Conservation (phyloP, 2,329 filamentous ascomycete species). For the Trichoderma afroharzianum region DNA sequence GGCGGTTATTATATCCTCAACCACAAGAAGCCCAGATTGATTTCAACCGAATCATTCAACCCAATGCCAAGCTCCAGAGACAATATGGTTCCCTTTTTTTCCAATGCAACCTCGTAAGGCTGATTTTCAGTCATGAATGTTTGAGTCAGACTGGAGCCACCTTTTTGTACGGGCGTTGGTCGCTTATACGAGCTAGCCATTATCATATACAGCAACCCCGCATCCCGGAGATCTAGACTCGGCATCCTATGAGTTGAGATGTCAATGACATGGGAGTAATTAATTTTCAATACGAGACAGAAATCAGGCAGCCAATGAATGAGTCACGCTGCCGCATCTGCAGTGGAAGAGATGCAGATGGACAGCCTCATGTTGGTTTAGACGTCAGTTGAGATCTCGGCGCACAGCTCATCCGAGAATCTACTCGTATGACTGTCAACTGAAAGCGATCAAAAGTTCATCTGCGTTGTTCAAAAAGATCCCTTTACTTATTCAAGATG, state of each 20-base stretch:
- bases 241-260: neutral
- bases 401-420: neutral
- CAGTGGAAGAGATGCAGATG: neutral
- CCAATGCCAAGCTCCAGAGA: neutral
- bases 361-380: neutral
- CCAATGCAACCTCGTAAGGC: neutral
- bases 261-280: neutral
- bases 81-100: neutral
- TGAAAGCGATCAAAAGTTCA: no score
- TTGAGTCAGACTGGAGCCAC: constrained; percentile 1
- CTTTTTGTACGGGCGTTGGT: neutral
- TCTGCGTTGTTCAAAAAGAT: no score
- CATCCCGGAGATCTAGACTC: neutral
- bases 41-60: neutral
- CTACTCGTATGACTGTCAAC: no score
- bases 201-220: neutral
- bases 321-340: neutral
- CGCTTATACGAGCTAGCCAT: neutral
- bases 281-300: neutral
- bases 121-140: neutral
- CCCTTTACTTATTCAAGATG: no score
- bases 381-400: neutral
- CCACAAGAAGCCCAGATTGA: neutral
- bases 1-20: neutral
- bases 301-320: neutral